A percentile compares a stretch with the other conserved stretches of the same genome.
Evolutionary conservation across 176 grass and related monocot genomes (phyloP).

Genomic region (Poa annua): DNA sequence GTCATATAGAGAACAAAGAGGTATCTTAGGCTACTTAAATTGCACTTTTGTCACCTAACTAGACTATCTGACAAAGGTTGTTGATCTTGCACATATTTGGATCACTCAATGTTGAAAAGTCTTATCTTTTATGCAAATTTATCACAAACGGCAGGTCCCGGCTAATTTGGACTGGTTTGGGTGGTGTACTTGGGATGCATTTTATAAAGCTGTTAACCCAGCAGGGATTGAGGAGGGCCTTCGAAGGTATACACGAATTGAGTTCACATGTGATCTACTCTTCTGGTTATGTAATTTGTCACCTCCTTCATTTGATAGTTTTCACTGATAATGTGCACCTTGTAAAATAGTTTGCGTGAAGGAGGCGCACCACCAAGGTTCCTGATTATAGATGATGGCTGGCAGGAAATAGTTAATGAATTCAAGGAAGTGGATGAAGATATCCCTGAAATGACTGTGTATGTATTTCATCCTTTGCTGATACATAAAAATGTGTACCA

Average conservation of each 20-base stretch:
- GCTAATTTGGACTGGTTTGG: slow-evolving; percentile 64
- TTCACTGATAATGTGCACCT: neutral
- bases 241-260: slow-evolving; percentile 38
- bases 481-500: neutral
- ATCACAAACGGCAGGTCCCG: slow-evolving; percentile 35
- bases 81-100: neutral
- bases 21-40: slow-evolving; percentile 37
- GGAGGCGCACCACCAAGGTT: slow-evolving; percentile 55
- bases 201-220: slow-evolving; percentile 64
- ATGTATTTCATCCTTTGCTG: slow-evolving; percentile 26
- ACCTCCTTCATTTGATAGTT: neutral
- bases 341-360: slow-evolving; percentile 33
- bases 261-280: neutral
- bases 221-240: slow-evolving; percentile 51
- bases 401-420: slow-evolving; percentile 54
- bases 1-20: slow-evolving; percentile 59
- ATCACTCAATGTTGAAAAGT: neutral
- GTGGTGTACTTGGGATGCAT: slow-evolving; percentile 79
- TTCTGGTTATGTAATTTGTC: neutral
- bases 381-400: slow-evolving; percentile 72
- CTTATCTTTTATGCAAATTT: neutral
- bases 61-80: neutral
- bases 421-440: slow-evolving; percentile 40
- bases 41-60: neutral
- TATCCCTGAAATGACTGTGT: slow-evolving; percentile 38